phyloP scores from a whole-genome alignment of 2,329 filamentous ascomycete species.

The Pseudogymnoascus sp. region DNA sequence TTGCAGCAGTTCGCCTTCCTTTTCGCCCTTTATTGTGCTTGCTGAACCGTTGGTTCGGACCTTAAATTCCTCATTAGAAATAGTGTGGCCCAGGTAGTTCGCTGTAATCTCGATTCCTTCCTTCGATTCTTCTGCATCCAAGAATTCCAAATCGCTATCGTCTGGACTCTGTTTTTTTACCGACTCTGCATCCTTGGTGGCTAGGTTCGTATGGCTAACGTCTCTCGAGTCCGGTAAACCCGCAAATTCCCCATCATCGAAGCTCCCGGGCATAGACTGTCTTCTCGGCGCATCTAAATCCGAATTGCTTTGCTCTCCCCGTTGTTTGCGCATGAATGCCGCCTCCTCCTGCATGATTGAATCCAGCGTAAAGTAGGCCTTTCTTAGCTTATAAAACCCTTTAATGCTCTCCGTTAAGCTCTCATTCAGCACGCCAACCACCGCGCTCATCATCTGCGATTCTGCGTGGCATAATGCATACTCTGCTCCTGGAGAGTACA shows the following conservation, averaged over 20 bases:
- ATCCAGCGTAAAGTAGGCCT: slow-evolving; percentile 77
- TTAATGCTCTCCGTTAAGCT: slow-evolving; percentile 84
- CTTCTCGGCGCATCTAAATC: background rate
- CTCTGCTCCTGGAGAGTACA: slow-evolving; percentile 80
- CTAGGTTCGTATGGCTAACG: background rate
- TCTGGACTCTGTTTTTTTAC: slow-evolving; percentile 23
- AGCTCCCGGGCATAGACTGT: slow-evolving; percentile 31
- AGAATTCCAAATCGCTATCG: slow-evolving; percentile 42
- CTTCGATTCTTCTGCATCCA: slow-evolving; percentile 45
- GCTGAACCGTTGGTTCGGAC: background rate
- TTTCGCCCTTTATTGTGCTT: background rate
- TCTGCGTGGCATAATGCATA: slow-evolving; percentile 78
- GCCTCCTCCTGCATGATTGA: slow-evolving; percentile 67
- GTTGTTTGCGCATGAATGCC: slow-evolving; percentile 36
- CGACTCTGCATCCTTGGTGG: background rate
- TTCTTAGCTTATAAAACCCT: slow-evolving; percentile 86
- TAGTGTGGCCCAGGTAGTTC: slow-evolving; percentile 41
- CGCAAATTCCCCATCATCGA: slow-evolving; percentile 27
- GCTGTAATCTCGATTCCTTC: slow-evolving; percentile 37
- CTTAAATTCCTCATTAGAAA: slow-evolving; percentile 33
- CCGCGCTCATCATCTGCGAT: slow-evolving; percentile 78
- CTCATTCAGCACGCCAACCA: slow-evolving; percentile 84
- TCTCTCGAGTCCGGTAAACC: background rate
- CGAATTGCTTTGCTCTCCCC: background rate
- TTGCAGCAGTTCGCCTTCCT: background rate